Conservation (phyloP, 768 basidiomycete genomes). For the Boletus sp. region DNA sequence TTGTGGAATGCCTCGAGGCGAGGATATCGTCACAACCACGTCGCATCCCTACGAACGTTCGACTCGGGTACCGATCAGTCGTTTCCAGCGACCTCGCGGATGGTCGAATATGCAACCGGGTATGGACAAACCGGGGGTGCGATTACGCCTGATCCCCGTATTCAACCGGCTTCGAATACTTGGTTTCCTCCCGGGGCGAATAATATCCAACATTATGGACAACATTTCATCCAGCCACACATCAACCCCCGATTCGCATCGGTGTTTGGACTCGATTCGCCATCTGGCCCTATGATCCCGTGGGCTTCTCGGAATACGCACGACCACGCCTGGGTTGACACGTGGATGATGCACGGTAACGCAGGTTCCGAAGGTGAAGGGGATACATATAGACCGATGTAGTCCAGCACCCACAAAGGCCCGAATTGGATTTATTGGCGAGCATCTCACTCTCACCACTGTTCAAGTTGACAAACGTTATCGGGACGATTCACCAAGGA, state of each 20-base stretch:
- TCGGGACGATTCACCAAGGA: background rate
- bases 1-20: slow-evolving; percentile 19
- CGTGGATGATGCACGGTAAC: slow-evolving; percentile 37
- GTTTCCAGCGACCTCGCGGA: slow-evolving; percentile 45
- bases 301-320: slow-evolving; percentile 16
- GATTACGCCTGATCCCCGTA: slow-evolving; percentile 10
- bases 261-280: slow-evolving; percentile 50
- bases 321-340: slow-evolving; percentile 32
- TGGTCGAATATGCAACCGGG: slow-evolving; percentile 41
- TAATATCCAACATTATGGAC: slow-evolving; percentile 16
- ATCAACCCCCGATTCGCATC: slow-evolving; percentile 81
- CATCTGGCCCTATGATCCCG: slow-evolving; percentile 21
- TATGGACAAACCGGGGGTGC: slow-evolving; percentile 39
- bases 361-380: slow-evolving; percentile 23
- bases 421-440: slow-evolving; percentile 18
- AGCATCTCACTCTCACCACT: slow-evolving; percentile 1
- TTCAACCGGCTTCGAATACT: slow-evolving; percentile 9
- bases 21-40: slow-evolving; percentile 8
- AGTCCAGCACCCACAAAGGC: slow-evolving; percentile 12
- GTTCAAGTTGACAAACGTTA: background rate
- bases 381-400: slow-evolving; percentile 28
- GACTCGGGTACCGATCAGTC: slow-evolving; percentile 29
- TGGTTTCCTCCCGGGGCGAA: slow-evolving; percentile 18
- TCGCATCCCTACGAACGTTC: slow-evolving; percentile 28
- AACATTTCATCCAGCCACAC: slow-evolving; percentile 64